Conservation (phyloP, 1,284 basidiomycete species). For the Leccinum pallidistipes region DNA sequence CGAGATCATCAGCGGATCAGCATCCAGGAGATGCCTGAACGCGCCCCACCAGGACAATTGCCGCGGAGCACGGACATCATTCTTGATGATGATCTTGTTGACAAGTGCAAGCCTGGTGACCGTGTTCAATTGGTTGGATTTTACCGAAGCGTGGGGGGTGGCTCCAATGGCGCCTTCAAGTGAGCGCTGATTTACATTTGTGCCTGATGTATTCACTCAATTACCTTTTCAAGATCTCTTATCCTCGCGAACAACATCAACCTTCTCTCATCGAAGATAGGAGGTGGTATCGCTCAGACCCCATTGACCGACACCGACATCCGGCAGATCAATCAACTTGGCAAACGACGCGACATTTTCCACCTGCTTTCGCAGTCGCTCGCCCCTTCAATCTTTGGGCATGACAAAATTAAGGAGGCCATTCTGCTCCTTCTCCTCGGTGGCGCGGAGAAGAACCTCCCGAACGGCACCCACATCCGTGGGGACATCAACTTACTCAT, state of each 20-base stretch:
- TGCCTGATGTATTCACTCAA: slow-evolving; percentile 7
- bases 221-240: slow-evolving; percentile 64
- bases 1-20: slow-evolving; percentile 96
- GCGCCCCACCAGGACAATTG: slow-evolving; percentile 95
- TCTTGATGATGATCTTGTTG: slow-evolving; percentile 95
- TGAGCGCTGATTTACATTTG: slow-evolving; percentile 43
- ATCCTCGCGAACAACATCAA: slow-evolving; percentile 97
- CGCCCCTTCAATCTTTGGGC: slow-evolving; percentile 96
- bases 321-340: slow-evolving; percentile 93
- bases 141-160: slow-evolving; percentile 92
- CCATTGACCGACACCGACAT: slow-evolving; percentile 94
- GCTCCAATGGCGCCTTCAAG: slow-evolving; percentile 90
- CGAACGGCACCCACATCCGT: slow-evolving; percentile 98
- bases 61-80: slow-evolving; percentile 96
- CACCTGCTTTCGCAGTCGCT: slow-evolving; percentile 90
- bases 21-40: slow-evolving; percentile 99
- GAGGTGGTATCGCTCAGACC: slow-evolving; percentile 94
- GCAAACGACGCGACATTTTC: slow-evolving; percentile 87
- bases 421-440: slow-evolving; percentile 92
- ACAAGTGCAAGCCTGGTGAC: slow-evolving; percentile 97
- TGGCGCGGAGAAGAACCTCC: slow-evolving; percentile 96
- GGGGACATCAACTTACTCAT: slow-evolving; percentile 99
- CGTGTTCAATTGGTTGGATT: slow-evolving; percentile 96
- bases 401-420: slow-evolving; percentile 95
- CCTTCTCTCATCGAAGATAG: slow-evolving; percentile 94